Conservation (phyloP, 2,329 filamentous ascomycete genomes). For the Penicillium sp. region DNA sequence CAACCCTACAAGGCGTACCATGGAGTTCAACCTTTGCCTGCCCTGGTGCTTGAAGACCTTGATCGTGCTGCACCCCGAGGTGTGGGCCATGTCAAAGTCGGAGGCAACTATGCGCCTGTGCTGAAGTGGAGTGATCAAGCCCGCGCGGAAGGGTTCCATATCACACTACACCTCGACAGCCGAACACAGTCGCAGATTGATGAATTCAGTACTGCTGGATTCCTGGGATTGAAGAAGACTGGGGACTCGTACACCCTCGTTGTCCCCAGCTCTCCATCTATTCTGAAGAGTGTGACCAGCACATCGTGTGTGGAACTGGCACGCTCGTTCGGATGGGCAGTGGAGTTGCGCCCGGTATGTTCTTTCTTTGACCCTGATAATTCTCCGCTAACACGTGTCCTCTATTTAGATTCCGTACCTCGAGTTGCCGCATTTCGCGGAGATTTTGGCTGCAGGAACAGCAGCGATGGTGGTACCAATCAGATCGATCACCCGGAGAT, state of each 20-base stretch:
- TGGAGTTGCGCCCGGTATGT: constrained; percentile 30
- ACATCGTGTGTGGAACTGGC: constrained; percentile 28
- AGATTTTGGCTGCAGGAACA: constrained; percentile 30
- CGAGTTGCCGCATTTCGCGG: constrained; percentile 25
- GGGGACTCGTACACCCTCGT: constrained; percentile 26
- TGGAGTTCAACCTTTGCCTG: constrained; percentile 9
- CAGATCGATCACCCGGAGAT: constrained; percentile 26
- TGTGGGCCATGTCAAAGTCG: constrained; percentile 36
- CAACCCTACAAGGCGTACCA: constrained; percentile 9
- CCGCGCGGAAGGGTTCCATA: constrained; percentile 29
- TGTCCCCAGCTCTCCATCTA: constrained; percentile 30
- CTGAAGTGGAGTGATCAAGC: constrained; percentile 34
- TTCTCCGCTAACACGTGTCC: background rate
- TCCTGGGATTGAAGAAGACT: constrained; percentile 31
- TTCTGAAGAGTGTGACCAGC: constrained; percentile 34
- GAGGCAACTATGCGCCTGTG: constrained; percentile 42
- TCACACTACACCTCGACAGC: constrained; percentile 39
- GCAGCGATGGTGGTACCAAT: constrained; percentile 28
- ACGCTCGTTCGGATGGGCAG: constrained; percentile 32
- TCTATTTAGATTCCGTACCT: constrained; percentile 17
- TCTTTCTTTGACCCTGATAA: background rate
- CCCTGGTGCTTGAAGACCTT: constrained; percentile 37
- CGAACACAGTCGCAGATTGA: constrained; percentile 34
- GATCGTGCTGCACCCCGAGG: constrained; percentile 39
- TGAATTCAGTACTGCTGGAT: constrained; percentile 38